A percentile compares a stretch with the other conserved stretches of the same genome.
Conservation (phyloP, 371 early-diverging fungal genomes). For the Capillidium rhysosporum region DNA sequence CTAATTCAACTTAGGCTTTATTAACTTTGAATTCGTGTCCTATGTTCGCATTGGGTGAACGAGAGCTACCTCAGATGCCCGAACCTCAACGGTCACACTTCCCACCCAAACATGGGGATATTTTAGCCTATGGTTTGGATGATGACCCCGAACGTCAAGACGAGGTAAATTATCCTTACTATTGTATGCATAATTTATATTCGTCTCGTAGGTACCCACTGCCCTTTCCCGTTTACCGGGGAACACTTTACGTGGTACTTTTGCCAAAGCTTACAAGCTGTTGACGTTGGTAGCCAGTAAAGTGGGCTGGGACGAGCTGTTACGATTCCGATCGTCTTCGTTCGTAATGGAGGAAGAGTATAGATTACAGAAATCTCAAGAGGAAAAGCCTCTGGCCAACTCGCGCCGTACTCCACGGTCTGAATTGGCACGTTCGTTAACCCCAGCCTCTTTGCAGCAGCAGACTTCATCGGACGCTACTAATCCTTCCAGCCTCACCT, state of each 20-base stretch:
- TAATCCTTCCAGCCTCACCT: not conserved
- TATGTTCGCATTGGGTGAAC: conserved; percentile 84
- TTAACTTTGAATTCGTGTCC: conserved; percentile 90
- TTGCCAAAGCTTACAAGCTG: conserved; percentile 64
- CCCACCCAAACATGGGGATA: conserved; percentile 48
- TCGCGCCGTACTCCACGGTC: conserved; percentile 6
- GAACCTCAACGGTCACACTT: conserved; percentile 61
- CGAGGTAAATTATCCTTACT: conserved; percentile 19
- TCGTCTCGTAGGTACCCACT: conserved; percentile 5
- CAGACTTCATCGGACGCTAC: not conserved
- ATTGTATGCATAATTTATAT: not conserved
- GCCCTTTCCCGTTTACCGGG: conserved; percentile 63
- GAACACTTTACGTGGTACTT: conserved; percentile 75
- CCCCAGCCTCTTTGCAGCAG: not conserved
- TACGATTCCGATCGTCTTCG: conserved; percentile 58
- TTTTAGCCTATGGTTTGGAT: conserved; percentile 32
- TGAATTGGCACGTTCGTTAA: not conserved
- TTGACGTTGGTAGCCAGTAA: conserved; percentile 54
- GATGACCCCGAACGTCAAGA: conserved; percentile 51
- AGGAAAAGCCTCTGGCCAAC: conserved; percentile 22
- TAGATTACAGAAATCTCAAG: conserved; percentile 41
- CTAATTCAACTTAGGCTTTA: conserved; percentile 34
- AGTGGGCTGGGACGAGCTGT: conserved; percentile 89
- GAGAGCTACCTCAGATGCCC: conserved; percentile 81
- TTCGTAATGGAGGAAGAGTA: conserved; percentile 98